Base-by-base conservation (phyloP, 352 stramenopile species). In the Pythium utonaiense region DNA sequence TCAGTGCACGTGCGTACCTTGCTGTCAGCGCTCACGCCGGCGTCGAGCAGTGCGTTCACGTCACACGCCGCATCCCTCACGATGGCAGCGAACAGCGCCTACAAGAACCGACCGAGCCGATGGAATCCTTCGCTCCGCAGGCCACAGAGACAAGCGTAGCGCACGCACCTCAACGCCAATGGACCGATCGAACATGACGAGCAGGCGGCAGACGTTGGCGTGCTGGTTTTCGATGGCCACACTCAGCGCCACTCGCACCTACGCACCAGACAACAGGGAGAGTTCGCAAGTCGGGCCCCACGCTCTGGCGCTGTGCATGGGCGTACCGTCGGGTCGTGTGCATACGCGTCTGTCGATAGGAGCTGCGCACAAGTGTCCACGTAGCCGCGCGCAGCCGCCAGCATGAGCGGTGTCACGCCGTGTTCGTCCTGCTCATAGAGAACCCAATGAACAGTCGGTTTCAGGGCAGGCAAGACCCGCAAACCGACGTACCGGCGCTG, bases 61-160 rank as follows among this genome's bases (percentile, higher is more conserved):
- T 61, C 54, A 33, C 33, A 36, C 19, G 28, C n/a, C 22, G 19
- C 54, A 34, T 61, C 54, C 6, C 30, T 24, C 8, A 21, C 13
- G 42, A 61, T 53, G 22, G 54, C 54, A 21, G 5, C 27, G 6
- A 61, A 61, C 13, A 61, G 42, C 9, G 14, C 42, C 54, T 61
- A n/a, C n/a, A n/a, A n/a, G n/a, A n/a, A n/a, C n/a, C n/a, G n/a
- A n/a, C n/a, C n/a, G n/a, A n/a, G n/a, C n/a, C n/a, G n/a, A n/a
- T n/a, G n/a, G n/a, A n/a, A n/a, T n/a, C n/a, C n/a, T n/a, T n/a
- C n/a, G n/a, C n/a, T n/a, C n/a, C n/a, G n/a, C n/a, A n/a, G n/a
- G n/a, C n/a, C n/a, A n/a, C n/a, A 44, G 5, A 44, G 31, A 19
- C 13, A 33, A 10, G 33, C 10, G 21, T 47, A 21, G 22, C 34